These are phyloP conservation scores for Polysphondylium violaceum DNA, from an alignment of 78 protist species.

Conservation along the genomic window DNA sequence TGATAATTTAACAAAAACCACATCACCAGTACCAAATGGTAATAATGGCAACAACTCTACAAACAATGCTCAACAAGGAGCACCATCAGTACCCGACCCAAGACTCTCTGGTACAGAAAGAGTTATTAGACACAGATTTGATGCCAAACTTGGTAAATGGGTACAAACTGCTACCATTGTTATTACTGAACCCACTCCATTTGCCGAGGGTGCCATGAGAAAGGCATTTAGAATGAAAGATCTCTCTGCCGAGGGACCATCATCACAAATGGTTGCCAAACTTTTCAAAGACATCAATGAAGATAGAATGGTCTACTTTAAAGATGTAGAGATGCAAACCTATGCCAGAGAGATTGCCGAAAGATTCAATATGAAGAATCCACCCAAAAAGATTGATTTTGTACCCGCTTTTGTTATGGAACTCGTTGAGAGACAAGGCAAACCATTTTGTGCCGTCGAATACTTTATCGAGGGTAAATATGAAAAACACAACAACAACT, in stretches of 20 bases:
- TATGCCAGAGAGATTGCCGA: conserved; percentile 80
- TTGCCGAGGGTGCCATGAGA: conserved; percentile 82
- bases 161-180: conserved; percentile 78
- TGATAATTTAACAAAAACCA: conserved; percentile 64
- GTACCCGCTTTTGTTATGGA: conserved; percentile 81
- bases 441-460: conserved; percentile 85
- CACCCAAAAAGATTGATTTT: conserved; percentile 84
- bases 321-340: conserved; percentile 87
- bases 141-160: conserved; percentile 77
- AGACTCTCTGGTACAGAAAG: conserved; percentile 70
- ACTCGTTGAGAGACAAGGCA: conserved; percentile 72
- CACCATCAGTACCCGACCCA: conserved; percentile 39
- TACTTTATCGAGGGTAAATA: conserved; percentile 85
- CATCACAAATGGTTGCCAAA: conserved; percentile 80
- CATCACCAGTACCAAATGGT: conserved; percentile 42
- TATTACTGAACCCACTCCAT: conserved; percentile 80
- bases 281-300: conserved; percentile 74
- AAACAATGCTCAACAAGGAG: background rate
- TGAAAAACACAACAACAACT: conserved; percentile 92
- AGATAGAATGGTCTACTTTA: conserved; percentile 80
- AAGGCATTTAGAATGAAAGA: conserved; percentile 72
- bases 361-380: conserved; percentile 54
- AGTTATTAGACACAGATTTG: conserved; percentile 68
- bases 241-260: conserved; percentile 76
- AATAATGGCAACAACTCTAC: conserved; percentile 31